phyloP scores from a whole-genome alignment of 2,329 filamentous ascomycete species.

The Colletotrichum orchidophilum region DNA sequence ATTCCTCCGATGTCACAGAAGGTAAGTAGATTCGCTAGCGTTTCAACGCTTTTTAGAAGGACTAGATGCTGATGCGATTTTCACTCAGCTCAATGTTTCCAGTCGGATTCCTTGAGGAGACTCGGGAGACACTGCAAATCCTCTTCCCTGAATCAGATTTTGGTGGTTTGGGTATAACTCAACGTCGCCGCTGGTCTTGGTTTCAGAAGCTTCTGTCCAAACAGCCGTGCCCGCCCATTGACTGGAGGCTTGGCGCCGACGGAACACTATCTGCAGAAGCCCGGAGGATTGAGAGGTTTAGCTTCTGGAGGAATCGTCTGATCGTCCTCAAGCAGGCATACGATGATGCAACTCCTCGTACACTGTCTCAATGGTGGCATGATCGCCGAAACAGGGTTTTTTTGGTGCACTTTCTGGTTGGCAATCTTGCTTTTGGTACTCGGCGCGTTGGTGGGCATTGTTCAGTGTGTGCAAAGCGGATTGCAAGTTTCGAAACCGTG shows the following conservation, averaged over 20 bases:
- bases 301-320: not conserved
- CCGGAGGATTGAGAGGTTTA: not conserved
- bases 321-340: not conserved
- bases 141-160: not conserved
- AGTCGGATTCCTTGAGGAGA: not conserved
- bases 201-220: not conserved
- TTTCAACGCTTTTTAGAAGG: not conserved
- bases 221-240: not conserved
- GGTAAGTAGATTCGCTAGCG: not conserved
- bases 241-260: not conserved
- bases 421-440: not conserved
- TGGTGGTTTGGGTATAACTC: not conserved
- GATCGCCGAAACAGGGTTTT: not conserved
- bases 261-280: not conserved
- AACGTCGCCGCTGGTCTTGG: not conserved
- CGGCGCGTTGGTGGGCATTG: not conserved
- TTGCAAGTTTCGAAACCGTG: not conserved
- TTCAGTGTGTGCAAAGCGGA: not conserved
- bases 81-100: not conserved
- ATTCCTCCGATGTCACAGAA: not conserved
- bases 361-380: not conserved
- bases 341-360: not conserved
- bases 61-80: not conserved
- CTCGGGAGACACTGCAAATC: not conserved
- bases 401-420: slow-evolving; percentile 2